Evolutionary conservation across 2,329 filamentous ascomycete species (phyloP), one percentile per base, ranked within the genome.

Genomic region (Neofusicoccum umdonicola): DNA sequence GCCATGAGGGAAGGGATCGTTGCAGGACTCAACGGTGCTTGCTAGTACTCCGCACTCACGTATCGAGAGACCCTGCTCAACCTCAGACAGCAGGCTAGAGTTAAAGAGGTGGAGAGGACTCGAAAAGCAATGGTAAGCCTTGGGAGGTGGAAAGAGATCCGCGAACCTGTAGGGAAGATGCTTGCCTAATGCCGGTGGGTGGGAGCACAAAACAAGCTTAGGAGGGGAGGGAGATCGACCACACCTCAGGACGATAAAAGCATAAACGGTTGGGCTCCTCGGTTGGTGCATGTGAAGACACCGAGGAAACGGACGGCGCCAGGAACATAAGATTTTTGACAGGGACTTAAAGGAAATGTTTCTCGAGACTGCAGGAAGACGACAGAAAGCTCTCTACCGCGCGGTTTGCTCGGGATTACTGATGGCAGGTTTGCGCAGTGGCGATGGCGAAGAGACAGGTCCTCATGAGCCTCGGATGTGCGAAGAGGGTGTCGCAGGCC

Each of bases 71-170:
- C 11, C 9, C 9, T 45, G 54, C 13, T 58, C 8, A 58, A 58
- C 41, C 41, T 45, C 41, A 17, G 27, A 58, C 54, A 34, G 54
- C 39, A 58, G 54, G 15, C 54, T 17, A 15, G 34, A 58, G 54
- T 58, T 22, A 58, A 58, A 58, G 39, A 58, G 54, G 22, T 45
- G 54, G 22, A 51, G 35, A 58, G 54, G 41, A 45, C 39, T 22
- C 31, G 54, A 45, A 58, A 45, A 58, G 54, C 41, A 45, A 58
- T 58, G 41, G 22, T 35, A 12, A 19, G 41, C 27, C 34, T 17
- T 4, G 11, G 37, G 13, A 44, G 39, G 54, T 45, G 41, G 9
- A 44, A 12, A 42, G 54, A 45, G 54, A 45, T 58, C 41, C n/a
- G 54, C 54, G n/a, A 7, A 0, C 3, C 5, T 35, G 54, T 41